These are phyloP conservation scores for Arctium minus DNA, from an alignment of 129 eudicot species.

Conservation along the genomic window DNA sequence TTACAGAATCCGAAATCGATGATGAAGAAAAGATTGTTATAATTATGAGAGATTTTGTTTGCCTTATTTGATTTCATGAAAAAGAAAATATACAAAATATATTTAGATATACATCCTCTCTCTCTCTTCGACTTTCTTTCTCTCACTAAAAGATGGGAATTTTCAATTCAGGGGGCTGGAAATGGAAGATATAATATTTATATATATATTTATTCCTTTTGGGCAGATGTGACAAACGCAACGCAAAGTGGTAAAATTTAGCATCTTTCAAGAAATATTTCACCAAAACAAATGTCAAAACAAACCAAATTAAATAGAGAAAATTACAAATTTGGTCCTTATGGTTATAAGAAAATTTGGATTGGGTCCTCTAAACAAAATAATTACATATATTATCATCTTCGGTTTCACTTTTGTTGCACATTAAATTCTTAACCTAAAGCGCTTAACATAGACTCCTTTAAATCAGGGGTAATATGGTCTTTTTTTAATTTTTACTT, in stretches of 20 bases:
- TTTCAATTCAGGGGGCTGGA: slow-evolving; percentile 19
- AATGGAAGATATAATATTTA: neutral
- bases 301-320: too few species aligned
- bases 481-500: too few species aligned
- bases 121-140: too few species aligned
- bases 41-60: slow-evolving; percentile 9
- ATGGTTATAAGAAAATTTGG: too few species aligned
- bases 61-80: slow-evolving; percentile 5
- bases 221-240: slow-evolving; percentile 21
- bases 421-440: too few species aligned
- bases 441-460: too few species aligned
- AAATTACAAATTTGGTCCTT: too few species aligned
- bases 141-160: neutral
- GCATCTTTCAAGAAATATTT: neutral
- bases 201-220: slow-evolving; percentile 4
- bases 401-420: too few species aligned
- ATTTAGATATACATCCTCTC: too few species aligned
- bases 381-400: too few species aligned
- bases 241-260: neutral
- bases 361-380: too few species aligned
- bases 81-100: neutral
- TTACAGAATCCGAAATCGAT: slow-evolving; percentile 20
- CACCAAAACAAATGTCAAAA: neutral
- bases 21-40: slow-evolving; percentile 26
- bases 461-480: too few species aligned